phyloP scores from a whole-genome alignment of 1,139 yeast species.

The Magnusiomyces ingens region DNA sequence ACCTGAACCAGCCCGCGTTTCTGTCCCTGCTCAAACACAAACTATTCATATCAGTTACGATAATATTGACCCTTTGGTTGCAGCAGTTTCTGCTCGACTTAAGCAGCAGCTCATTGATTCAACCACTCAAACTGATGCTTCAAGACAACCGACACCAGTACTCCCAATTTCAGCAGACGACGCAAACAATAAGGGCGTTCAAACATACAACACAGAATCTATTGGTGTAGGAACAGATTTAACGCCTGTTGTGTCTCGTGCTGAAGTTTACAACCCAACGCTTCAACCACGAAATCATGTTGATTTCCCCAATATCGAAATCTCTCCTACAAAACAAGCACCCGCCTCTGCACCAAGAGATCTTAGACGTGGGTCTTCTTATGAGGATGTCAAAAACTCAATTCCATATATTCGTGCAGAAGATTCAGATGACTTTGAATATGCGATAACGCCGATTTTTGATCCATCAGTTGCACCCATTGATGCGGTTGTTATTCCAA shows the following conservation, averaged over 20 bases:
- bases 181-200: constrained; percentile 15
- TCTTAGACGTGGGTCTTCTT: constrained; percentile 8
- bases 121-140: constrained; percentile 21
- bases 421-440: constrained; percentile 8
- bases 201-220: constrained; percentile 9
- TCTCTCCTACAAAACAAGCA: constrained; percentile 11
- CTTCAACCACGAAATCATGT: neutral
- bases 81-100: constrained; percentile 19
- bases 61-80: constrained; percentile 18
- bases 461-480: constrained; percentile 4
- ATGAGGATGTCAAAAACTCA: constrained; percentile 14
- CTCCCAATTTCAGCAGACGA: constrained; percentile 14
- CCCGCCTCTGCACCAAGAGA: neutral
- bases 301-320: constrained; percentile 11
- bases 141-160: neutral
- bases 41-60: constrained; percentile 15
- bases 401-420: constrained; percentile 13
- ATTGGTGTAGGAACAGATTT: constrained; percentile 7
- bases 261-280: neutral
- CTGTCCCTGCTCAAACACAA: constrained; percentile 5
- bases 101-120: constrained; percentile 15
- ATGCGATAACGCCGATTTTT: constrained; percentile 11
- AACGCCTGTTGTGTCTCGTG: neutral
- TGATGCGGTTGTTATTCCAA: constrained; percentile 5
- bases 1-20: constrained; percentile 7